A percentile compares a stretch with the other conserved stretches of the same genome.
Conservation (phyloP, 345 rosid genomes). For the Linum usitatissimum region DNA sequence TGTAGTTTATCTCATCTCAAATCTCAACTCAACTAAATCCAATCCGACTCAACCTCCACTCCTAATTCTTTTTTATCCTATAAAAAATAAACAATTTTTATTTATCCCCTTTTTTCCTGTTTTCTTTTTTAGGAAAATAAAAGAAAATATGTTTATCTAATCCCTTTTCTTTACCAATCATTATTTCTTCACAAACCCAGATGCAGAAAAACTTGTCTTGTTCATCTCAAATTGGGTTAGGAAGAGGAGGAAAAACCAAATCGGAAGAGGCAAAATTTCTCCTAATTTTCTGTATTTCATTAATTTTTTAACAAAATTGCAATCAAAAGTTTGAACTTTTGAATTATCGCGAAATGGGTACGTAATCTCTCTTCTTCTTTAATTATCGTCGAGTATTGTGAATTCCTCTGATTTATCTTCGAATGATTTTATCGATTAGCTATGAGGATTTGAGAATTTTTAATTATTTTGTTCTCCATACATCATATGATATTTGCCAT, state of each 20-base stretch:
- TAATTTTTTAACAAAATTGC: not conserved
- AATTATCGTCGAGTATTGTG: not conserved
- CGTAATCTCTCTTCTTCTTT: slow-evolving; percentile 11
- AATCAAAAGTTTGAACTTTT: slow-evolving; percentile 8
- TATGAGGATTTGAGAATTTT: not conserved
- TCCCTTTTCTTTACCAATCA: not conserved
- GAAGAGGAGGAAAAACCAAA: not conserved
- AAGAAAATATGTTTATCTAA: not conserved
- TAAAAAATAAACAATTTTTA: no score
- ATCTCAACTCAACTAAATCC: no score
- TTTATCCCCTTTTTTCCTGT: not conserved
- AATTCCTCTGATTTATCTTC: not conserved
- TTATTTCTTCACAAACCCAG: not conserved
- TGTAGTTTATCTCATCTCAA: no score
- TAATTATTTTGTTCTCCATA: no score
- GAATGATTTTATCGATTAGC: not conserved
- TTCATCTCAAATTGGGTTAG: not conserved
- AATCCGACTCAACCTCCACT: no score
- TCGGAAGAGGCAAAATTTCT: not conserved
- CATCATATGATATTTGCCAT: no score
- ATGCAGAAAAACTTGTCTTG: no score
- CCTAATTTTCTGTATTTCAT: not conserved
- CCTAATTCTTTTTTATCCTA: not conserved
- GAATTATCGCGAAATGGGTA: slow-evolving; percentile 17
- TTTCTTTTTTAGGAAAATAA: not conserved